Conservation (phyloP, 139 green algal genomes). For the Ostreobium quekettii region DNA sequence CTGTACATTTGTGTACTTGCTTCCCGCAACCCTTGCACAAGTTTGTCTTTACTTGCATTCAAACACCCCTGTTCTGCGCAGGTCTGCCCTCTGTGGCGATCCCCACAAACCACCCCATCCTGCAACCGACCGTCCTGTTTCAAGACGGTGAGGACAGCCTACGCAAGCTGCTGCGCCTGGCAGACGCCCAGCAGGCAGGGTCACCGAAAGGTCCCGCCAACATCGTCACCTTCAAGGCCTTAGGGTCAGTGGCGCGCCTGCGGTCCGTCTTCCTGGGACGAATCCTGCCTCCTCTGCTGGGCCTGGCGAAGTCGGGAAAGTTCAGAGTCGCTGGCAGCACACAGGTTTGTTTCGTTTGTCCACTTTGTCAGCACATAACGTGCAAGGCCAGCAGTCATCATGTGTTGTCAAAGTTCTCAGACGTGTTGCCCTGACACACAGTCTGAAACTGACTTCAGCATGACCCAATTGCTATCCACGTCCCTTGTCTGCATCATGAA, state of each 20-base stretch:
- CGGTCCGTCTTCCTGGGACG: neutral
- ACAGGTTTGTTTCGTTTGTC: no score
- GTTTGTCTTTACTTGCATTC: no score
- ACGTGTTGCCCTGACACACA: no score
- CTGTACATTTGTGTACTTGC: no score
- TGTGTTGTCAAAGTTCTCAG: no score
- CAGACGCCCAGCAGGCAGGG: neutral
- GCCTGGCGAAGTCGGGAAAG: neutral
- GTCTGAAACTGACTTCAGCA: no score
- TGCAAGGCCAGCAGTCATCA: no score
- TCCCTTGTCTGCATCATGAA: no score
- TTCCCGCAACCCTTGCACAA: no score
- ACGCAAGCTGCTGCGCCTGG: neutral
- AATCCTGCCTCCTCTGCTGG: neutral
- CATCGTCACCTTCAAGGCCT: neutral
- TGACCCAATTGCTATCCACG: no score
- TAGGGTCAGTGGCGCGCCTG: neutral
- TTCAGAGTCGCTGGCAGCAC: neutral
- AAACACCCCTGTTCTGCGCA: no score
- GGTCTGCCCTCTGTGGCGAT: neutral
- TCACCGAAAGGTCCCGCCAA: neutral
- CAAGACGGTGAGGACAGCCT: neutral
- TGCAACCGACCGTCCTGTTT: neutral
- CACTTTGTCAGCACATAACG: no score
- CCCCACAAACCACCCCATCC: neutral